A percentile compares a stretch with the other conserved stretches of the same genome.
These are phyloP conservation scores for Sclerospora graminicola DNA, from an alignment of 352 stramenopile species.

Conservation along the genomic window DNA sequence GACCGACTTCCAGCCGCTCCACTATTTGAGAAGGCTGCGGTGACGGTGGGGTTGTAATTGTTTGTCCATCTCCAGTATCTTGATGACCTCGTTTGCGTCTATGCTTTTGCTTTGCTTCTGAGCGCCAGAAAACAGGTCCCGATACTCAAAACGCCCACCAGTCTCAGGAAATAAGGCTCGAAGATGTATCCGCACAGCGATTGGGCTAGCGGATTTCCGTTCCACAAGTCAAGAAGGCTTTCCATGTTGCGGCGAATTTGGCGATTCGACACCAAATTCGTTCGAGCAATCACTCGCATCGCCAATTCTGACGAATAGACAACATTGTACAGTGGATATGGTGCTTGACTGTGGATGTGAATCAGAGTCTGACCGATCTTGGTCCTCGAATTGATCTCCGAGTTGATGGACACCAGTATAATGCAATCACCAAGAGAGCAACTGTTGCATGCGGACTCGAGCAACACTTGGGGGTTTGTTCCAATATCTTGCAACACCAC, in stretches of 20 bases:
- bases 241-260: slow-evolving; percentile 15
- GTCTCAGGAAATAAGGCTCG: slow-evolving; percentile 20
- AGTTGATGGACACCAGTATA: slow-evolving; percentile 17
- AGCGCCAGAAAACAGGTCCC: slow-evolving; percentile 13
- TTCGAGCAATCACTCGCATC: slow-evolving; percentile 23
- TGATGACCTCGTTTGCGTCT: slow-evolving; percentile 13
- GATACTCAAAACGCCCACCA: slow-evolving; percentile 16
- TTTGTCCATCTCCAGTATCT: slow-evolving; percentile 5
- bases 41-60: slow-evolving; percentile 14
- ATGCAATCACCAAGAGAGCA: slow-evolving; percentile 26
- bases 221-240: slow-evolving; percentile 20
- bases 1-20: slow-evolving; percentile 4
- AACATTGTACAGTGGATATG: slow-evolving; percentile 16
- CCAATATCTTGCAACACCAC: slow-evolving; percentile 23
- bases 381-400: slow-evolving; percentile 16
- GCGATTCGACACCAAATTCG: slow-evolving; percentile 20
- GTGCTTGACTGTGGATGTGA: slow-evolving; percentile 24
- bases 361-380: slow-evolving; percentile 25
- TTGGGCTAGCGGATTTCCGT: slow-evolving; percentile 17
- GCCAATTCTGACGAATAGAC: slow-evolving; percentile 24
- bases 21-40: slow-evolving; percentile 9
- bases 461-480: slow-evolving; percentile 11
- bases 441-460: slow-evolving; percentile 12
- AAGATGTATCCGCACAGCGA: slow-evolving; percentile 29
- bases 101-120: slow-evolving; percentile 14